Evolutionary conservation across 2,329 filamentous ascomycete species (phyloP).

Genomic region (Colletotrichum melonis): DNA sequence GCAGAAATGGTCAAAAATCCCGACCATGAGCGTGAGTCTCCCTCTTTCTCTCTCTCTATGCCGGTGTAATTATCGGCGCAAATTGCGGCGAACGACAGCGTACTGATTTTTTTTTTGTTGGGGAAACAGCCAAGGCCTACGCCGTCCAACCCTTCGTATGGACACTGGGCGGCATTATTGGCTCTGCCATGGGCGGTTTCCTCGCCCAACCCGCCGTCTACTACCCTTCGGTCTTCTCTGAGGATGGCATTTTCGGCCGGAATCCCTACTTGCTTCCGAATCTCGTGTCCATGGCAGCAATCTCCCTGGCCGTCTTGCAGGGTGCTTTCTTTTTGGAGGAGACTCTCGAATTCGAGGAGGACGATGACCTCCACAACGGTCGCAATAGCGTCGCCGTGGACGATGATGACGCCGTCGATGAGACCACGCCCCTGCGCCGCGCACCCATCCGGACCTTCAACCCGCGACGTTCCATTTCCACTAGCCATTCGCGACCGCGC

Average conservation of each 20-base stretch:
- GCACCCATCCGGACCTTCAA: conserved; percentile 40
- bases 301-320: conserved; percentile 73
- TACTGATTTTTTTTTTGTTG: conserved; percentile 11
- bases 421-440: conserved; percentile 40
- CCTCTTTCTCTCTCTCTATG: background rate
- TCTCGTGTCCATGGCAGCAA: conserved; percentile 70
- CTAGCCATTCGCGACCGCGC: conserved; percentile 41
- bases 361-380: conserved; percentile 22
- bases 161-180: conserved; percentile 50
- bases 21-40: conserved; percentile 50
- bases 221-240: conserved; percentile 48
- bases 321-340: conserved; percentile 71
- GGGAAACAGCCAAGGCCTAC: conserved; percentile 44
- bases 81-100: background rate
- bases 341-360: conserved; percentile 46
- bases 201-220: conserved; percentile 49
- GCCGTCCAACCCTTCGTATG: conserved; percentile 51
- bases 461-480: conserved; percentile 33
- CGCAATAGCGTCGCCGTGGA: conserved; percentile 36
- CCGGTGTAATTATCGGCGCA: background rate
- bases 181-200: conserved; percentile 51
- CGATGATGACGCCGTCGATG: conserved; percentile 42
- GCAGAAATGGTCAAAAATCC: conserved; percentile 55
- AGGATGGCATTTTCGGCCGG: conserved; percentile 60
- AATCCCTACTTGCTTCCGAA: conserved; percentile 74